A percentile compares a stretch with the other conserved stretches of the same genome.
phyloP scores from a whole-genome alignment of 129 eudicot species.

The Daucus carota region DNA sequence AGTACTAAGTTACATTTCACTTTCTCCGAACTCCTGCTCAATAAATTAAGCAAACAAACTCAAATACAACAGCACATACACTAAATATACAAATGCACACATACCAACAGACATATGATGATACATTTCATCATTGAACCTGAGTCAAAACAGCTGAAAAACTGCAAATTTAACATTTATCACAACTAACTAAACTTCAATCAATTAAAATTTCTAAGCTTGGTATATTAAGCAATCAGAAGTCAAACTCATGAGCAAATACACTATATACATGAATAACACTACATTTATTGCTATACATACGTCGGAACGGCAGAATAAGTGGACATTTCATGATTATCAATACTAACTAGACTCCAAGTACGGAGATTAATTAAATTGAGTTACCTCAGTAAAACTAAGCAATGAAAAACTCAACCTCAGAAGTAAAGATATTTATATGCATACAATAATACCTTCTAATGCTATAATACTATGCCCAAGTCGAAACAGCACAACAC shows the following conservation, averaged over 20 bases:
- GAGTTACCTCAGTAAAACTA: neutral
- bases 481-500: conserved; percentile 71
- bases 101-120: neutral
- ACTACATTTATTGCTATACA: conserved; percentile 26
- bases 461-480: conserved; percentile 38
- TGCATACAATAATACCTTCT: neutral
- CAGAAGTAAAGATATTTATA: neutral
- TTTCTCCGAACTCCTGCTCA: neutral
- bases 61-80: neutral
- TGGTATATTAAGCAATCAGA: neutral
- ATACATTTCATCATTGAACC: conserved; percentile 24
- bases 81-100: neutral
- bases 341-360: neutral
- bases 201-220: too few relatives aligned
- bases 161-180: conserved; percentile 46
- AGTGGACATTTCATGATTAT: conserved; percentile 57
- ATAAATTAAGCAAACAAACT: neutral
- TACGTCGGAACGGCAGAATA: conserved; percentile 72
- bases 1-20: too few relatives aligned
- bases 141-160: conserved; percentile 76
- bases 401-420: neutral
- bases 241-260: neutral
- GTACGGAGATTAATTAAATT: neutral
- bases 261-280: neutral
- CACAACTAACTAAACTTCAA: neutral